These are phyloP conservation scores for Blepharisma undulans DNA, from an alignment of 169 alveolate species.

Conservation along the genomic window DNA sequence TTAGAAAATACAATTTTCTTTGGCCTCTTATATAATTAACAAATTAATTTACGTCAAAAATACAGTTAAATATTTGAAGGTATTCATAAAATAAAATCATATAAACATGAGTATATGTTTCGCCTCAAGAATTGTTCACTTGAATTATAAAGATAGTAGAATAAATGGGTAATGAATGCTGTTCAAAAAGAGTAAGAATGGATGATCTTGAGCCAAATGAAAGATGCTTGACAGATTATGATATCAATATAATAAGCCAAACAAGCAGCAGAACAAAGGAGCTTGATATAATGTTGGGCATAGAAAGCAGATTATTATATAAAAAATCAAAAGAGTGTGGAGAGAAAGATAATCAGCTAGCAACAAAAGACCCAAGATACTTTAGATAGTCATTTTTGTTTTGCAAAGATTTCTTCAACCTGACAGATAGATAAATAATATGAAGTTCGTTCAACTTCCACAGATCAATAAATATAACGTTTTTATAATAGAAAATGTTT, in stretches of 20 bases:
- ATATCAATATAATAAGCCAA: neutral
- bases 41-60: too few species aligned
- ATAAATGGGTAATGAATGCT: neutral
- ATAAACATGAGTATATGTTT: neutral
- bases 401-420: neutral
- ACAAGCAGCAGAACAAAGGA: neutral
- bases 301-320: neutral
- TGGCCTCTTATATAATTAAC: neutral
- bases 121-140: neutral
- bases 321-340: neutral
- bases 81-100: too few species aligned
- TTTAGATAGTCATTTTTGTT: neutral
- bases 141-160: too few species aligned
- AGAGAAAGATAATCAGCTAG: neutral
- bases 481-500: too few species aligned
- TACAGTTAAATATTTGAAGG: too few species aligned
- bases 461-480: too few species aligned
- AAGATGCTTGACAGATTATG: neutral
- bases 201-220: neutral
- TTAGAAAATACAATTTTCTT: neutral
- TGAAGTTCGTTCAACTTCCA: too few species aligned
- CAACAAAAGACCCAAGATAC: neutral
- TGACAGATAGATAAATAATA: too few species aligned
- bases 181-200: neutral
- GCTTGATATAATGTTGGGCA: neutral